Conservation (phyloP, 192 early-diverging fungal genomes). For the Backusella tuberculispora region DNA sequence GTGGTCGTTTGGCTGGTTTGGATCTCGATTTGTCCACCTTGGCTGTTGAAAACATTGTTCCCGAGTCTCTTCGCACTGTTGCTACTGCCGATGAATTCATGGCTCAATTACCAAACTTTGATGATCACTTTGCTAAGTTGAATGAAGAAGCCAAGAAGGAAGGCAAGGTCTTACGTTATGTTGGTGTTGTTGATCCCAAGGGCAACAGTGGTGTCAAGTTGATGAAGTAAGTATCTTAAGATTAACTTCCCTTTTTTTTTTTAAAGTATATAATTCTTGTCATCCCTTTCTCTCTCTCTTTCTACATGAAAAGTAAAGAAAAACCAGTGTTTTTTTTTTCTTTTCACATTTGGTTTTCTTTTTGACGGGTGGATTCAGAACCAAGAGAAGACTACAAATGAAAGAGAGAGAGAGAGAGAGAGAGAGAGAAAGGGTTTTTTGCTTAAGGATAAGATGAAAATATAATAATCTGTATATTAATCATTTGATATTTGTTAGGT, state of each 20-base stretch:
- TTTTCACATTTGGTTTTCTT: neutral
- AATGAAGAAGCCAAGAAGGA: slow-evolving; percentile 77
- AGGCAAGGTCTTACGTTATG: slow-evolving; percentile 88
- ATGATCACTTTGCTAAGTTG: slow-evolving; percentile 85
- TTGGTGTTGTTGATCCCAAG: slow-evolving; percentile 83
- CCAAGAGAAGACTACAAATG: neutral
- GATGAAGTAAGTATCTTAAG: slow-evolving; percentile 51
- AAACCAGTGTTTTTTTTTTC: too few species aligned
- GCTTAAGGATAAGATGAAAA: neutral
- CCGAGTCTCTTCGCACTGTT: slow-evolving; percentile 75
- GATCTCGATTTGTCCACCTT: slow-evolving; percentile 77
- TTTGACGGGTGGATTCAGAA: slow-evolving; percentile 1
- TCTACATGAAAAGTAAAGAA: too few species aligned
- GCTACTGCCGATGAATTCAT: slow-evolving; percentile 85
- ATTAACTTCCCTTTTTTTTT: too few species aligned
- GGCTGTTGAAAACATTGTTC: slow-evolving; percentile 96
- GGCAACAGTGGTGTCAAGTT: slow-evolving; percentile 79
- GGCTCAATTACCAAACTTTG: slow-evolving; percentile 80
- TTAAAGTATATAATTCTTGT: too few species aligned
- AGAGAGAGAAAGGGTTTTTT: neutral
- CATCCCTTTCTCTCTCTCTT: too few species aligned
- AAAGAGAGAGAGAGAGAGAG: slow-evolving; percentile 1
- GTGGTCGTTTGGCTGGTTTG: slow-evolving; percentile 87
- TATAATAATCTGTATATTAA: too few species aligned
- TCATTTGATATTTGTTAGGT: slow-evolving; percentile 46